Base-by-base conservation (phyloP, 768 basidiomycete species). In the Pleurotus djamor region DNA sequence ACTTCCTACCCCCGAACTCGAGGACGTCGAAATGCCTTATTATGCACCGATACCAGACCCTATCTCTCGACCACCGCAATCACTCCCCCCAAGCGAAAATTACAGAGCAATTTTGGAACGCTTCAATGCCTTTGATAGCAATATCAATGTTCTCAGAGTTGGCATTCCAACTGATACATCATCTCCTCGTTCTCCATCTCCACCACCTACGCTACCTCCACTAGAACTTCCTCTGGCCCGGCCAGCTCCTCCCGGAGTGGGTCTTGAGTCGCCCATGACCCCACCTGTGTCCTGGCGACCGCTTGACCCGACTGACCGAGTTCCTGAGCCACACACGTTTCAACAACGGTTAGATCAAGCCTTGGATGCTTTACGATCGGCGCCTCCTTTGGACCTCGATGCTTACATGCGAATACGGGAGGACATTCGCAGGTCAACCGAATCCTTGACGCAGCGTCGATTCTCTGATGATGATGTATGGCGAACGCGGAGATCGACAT, bases 11-110 rank as follows among this genome's bases (percentile, higher is more conserved):
- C 78, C 82, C 36, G 74, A 74, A 32, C 71, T 82, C 32, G 78
- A 81, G 54, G 83, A 84, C 59, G 72, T 82, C 38, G 79, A 80
- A 48, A 83, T 85, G 83, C 66, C 76, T 21, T 79, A 81, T 61
- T 75, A 76, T 61, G 66, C 71, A 49, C 51, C 61, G 54, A 65
- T 67, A 49, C 61, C 59, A 21, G 63, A 60, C 21, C 47, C 63
- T 14, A 60, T 66, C 6, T 64, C 56, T 8, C 33, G 43, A 33
- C 48, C 61, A 33, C 16, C 52, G 14, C 45, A 58, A n/a, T 52
- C 63, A 10, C 43, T 58, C 48, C 2, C 62, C 2, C 61, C 70
- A 45, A 72, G 77, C 38, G 79, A 82, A 13, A 64, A 67, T 35
- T 74, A 79, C 38, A 75, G 79, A 17, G 64, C 74, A 13, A 78